Conservation (phyloP, 148 eudicot species). For the Pharnaceum exiguum region DNA sequence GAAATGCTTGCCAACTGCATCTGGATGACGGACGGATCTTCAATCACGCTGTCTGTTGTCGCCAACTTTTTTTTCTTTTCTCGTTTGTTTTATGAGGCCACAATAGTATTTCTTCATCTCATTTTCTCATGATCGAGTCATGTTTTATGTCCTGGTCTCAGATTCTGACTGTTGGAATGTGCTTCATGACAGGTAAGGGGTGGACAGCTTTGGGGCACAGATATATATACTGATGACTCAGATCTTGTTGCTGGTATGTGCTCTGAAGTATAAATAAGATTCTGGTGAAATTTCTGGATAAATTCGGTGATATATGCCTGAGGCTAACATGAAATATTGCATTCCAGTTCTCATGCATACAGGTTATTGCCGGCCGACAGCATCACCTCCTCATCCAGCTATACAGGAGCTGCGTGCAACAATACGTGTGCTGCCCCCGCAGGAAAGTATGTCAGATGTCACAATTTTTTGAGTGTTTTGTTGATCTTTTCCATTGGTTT, state of each 20-base stretch:
- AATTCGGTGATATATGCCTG: not conserved
- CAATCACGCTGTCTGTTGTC: not conserved
- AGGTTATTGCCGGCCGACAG: slow-evolving; percentile 90
- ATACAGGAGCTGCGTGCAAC: slow-evolving; percentile 85
- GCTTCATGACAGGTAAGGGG: slow-evolving; percentile 73
- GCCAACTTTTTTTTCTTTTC: too few relatives aligned
- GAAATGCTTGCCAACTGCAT: not conserved
- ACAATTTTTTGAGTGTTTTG: not conserved
- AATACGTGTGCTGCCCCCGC: slow-evolving; percentile 83
- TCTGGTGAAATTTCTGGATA: not conserved
- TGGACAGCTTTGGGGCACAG: slow-evolving; percentile 99
- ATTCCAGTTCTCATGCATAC: slow-evolving; percentile 93
- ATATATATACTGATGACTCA: slow-evolving; percentile 94
- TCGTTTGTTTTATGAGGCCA: too few relatives aligned
- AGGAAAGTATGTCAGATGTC: slow-evolving; percentile 66
- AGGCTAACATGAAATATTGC: slow-evolving; percentile 8
- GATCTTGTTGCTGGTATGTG: slow-evolving; percentile 96
- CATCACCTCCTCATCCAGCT: slow-evolving; percentile 78
- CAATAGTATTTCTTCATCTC: too few relatives aligned
- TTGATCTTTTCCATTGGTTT: not conserved
- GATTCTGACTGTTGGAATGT: slow-evolving; percentile 3
- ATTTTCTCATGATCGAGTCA: too few relatives aligned
- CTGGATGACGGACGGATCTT: not conserved
- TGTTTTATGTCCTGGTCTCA: not conserved
- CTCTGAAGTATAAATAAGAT: not conserved